Base-by-base conservation (phyloP, 192 early-diverging fungal species). In the Entomortierella parvispora region DNA sequence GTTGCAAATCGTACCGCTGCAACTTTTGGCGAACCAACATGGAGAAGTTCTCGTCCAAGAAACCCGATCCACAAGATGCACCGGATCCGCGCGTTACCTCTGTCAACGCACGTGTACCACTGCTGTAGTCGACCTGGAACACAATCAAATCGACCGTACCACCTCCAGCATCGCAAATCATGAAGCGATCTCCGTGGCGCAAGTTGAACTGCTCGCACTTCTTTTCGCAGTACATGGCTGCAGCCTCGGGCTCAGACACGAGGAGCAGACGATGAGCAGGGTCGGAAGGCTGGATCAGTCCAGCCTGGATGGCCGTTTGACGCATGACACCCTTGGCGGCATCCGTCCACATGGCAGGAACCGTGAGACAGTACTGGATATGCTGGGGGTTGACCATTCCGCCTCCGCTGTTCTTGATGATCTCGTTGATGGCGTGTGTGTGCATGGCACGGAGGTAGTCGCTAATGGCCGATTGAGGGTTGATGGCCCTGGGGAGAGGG, bases 281-380 rank as follows among this genome's bases (percentile, higher is more conserved):
- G 55, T 84, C 83, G 8, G 32, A 45, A 23, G 79, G 44, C 42
- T 75, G 62, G 28, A 88, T 84, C 7, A 87, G 68, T n/a, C 81
- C 84, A 28, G 87, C 87, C 48, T 85, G 72, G 29, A 81, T 82
- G 49, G 84, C 85, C 17, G 85, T 84, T 26, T 82, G 79, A 62
- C 85, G 68, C 87, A 88, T 88, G 31, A 80, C 79, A 17, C 76
- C 84, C 65, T 84, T 86, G 10, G 85, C 85, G 49, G 78, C 67
- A 43, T 85, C 85, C 7, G 81, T 77, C 82, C 82, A 87, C 80
- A 85, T 84, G 37, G 85, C 85, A 9, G 85, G 85, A 9, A 87
- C 85, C 2, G 85, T 87, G 10, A 87, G 43, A 45, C 72, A 76
- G 59, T 76, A 76, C 43, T 76, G 72, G 26, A 76, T 76, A 14